A percentile compares a stretch with the other conserved stretches of the same genome.
Conservation (phyloP, 768 basidiomycete genomes). For the Porphyrellus cyaneotinctus region DNA sequence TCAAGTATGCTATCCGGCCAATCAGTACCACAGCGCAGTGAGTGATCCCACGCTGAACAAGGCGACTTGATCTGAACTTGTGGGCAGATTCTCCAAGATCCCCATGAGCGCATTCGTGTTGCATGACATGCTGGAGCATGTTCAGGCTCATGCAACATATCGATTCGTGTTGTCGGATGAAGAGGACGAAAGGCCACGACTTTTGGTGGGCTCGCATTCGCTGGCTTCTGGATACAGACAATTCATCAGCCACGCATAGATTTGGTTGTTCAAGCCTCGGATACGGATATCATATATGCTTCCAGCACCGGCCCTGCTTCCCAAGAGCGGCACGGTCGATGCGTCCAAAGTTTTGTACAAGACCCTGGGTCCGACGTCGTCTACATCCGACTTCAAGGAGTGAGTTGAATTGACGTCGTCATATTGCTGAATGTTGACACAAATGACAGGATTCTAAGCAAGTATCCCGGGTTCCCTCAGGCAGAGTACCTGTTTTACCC, state of each 20-base stretch:
- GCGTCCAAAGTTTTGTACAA: conserved; percentile 87
- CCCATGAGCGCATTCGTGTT: conserved; percentile 88
- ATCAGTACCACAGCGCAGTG: conserved; percentile 60
- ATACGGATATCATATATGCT: conserved; percentile 75
- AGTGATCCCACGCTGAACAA: conserved; percentile 27
- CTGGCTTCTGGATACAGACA: neutral
- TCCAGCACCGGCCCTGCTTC: conserved; percentile 49
- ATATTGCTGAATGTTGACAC: neutral
- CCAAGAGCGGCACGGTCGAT: conserved; percentile 56
- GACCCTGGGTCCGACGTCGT: conserved; percentile 59
- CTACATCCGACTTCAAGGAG: conserved; percentile 30
- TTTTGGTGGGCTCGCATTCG: conserved; percentile 54
- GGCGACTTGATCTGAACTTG: neutral
- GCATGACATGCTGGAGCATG: conserved; percentile 87
- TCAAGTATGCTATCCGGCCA: conserved; percentile 82
- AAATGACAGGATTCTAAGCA: conserved; percentile 49
- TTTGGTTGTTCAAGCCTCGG: conserved; percentile 94
- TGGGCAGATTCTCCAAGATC: conserved; percentile 34
- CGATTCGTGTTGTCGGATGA: conserved; percentile 88
- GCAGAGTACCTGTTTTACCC: conserved; percentile 89
- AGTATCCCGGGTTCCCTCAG: conserved; percentile 79
- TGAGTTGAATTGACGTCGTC: conserved; percentile 1
- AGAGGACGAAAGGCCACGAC: conserved; percentile 72
- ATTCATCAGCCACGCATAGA: conserved; percentile 38
- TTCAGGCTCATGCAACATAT: conserved; percentile 89